phyloP scores from a whole-genome alignment of 345 rosid genomes.

The Raphanus raphanistrum region DNA sequence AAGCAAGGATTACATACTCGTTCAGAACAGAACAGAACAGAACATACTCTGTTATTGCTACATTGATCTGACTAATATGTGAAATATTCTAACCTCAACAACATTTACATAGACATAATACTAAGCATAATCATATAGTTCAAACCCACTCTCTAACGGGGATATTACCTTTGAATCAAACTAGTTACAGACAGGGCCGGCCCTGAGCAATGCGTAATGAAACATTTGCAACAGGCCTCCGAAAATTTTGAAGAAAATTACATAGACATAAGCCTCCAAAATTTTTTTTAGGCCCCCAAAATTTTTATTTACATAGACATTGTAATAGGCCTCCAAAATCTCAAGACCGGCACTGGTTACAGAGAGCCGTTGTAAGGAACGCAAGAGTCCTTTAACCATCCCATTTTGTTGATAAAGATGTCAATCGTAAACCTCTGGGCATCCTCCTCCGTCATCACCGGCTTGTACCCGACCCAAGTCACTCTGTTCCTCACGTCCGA shows the following conservation, averaged over 20 bases:
- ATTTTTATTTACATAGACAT: too few species aligned
- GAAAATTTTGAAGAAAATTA: too few species aligned
- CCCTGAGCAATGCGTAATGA: too few species aligned
- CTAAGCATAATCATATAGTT: not conserved
- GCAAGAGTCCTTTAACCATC: not conserved
- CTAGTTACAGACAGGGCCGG: not conserved
- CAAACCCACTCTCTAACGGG: not conserved
- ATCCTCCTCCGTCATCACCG: not conserved
- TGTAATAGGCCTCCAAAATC: too few species aligned
- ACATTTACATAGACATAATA: not conserved
- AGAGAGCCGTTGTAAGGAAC: not conserved
- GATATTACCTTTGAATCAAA: not conserved
- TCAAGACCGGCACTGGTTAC: too few species aligned
- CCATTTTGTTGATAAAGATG: not conserved
- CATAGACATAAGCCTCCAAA: too few species aligned
- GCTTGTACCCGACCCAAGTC: not conserved
- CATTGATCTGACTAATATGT: not conserved
- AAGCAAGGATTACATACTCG: not conserved
- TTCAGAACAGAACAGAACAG: not conserved
- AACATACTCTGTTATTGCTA: not conserved
- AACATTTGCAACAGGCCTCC: too few species aligned
- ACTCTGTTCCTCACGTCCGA: not conserved
- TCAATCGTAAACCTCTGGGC: not conserved
- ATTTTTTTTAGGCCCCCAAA: too few species aligned
- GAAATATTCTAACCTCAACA: not conserved